Evolutionary conservation across 2,329 filamentous ascomycete genomes (phyloP).

Genomic region (Plectosphaerella cucumerina): DNA sequence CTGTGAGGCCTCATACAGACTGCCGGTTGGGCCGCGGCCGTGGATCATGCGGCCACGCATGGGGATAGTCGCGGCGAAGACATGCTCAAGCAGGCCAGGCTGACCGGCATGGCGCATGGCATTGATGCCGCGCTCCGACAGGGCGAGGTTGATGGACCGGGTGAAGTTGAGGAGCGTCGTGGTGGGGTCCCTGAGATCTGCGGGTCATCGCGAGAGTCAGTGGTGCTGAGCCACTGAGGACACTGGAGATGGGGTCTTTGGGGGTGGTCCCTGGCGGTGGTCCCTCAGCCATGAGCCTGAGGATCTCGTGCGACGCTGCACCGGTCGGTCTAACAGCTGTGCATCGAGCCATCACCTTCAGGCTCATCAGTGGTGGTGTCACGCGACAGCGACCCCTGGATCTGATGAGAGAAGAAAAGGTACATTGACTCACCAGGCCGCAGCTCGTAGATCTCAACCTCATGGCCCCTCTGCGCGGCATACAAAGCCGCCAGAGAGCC

Average conservation of each 20-base stretch:
- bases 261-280: too few relatives aligned
- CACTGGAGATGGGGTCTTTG: too few relatives aligned
- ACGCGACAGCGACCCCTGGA: not conserved
- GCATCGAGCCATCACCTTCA: too few relatives aligned
- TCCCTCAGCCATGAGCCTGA: too few relatives aligned
- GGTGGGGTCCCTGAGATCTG: constrained; percentile 80
- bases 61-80: constrained; percentile 77
- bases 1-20: constrained; percentile 74
- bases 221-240: not conserved
- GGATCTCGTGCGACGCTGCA: too few relatives aligned
- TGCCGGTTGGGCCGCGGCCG: constrained; percentile 57
- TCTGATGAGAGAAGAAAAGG: constrained; percentile 1
- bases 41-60: constrained; percentile 99
- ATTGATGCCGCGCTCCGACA: constrained; percentile 91
- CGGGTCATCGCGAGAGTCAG: constrained; percentile 1
- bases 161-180: constrained; percentile 91
- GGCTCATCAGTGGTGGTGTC: too few relatives aligned
- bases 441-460: constrained; percentile 93
- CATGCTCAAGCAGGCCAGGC: constrained; percentile 63
- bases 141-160: constrained; percentile 94
- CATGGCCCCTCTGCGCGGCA: constrained; percentile 79
- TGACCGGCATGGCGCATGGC: constrained; percentile 71
- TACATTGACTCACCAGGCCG: constrained; percentile 65
- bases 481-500: constrained; percentile 90
- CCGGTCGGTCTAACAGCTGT: too few relatives aligned